Base-by-base conservation (phyloP, 2,329 filamentous ascomycete species). In the Trichoderma afroharzianum region DNA sequence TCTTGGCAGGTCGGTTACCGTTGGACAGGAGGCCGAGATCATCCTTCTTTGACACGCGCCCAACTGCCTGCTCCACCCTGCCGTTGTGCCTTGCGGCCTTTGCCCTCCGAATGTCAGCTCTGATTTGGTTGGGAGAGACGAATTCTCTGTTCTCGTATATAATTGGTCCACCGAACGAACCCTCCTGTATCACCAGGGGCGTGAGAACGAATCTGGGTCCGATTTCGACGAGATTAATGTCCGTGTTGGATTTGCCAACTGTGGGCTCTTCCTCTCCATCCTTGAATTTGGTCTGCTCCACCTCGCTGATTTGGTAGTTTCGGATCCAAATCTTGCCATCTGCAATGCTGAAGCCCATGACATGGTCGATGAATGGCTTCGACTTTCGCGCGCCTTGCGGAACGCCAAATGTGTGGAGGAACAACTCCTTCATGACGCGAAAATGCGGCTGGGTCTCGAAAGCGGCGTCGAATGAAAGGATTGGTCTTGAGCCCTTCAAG, bases 71-170 rank as follows among this genome's bases (percentile, higher is more conserved):
- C 79, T 97, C 94, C 33, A 90, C 89, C 73, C 96, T 88, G 70
- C 87, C 86, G 75, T 93, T 93, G 83, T 97, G 95, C 76, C 90
- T 90, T 63, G 89, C 88, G 0, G 95, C 93, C 85, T 93, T 94
- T 76, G 88, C 86, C 82, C 89, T 85, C 76, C 93, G 87, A 76
- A 97, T 82, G 74, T 98, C 96, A 53, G 93, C 87, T 75, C 96
- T 88, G 74, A 98, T 90, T 83, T 98, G 93, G 88, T 99, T 99
- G 11, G 96, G 96, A 76, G 92, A 96, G 68, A 99, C 93, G 78
- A 97, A 99, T 81, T 97, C 92, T 86, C 94, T 96, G 85, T 98
- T 98, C 86, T 98, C 94, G 83, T 97, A 99, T 79, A 99, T 97
- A 75, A 98, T 94, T 3, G 96, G 95, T 0, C 96, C 96, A 68